Percentiles rank a stretch among this genome's conserved stretches.
These are phyloP conservation scores for Ilyonectria robusta DNA, from an alignment of 2,329 filamentous ascomycete species.

Conservation along the genomic window DNA sequence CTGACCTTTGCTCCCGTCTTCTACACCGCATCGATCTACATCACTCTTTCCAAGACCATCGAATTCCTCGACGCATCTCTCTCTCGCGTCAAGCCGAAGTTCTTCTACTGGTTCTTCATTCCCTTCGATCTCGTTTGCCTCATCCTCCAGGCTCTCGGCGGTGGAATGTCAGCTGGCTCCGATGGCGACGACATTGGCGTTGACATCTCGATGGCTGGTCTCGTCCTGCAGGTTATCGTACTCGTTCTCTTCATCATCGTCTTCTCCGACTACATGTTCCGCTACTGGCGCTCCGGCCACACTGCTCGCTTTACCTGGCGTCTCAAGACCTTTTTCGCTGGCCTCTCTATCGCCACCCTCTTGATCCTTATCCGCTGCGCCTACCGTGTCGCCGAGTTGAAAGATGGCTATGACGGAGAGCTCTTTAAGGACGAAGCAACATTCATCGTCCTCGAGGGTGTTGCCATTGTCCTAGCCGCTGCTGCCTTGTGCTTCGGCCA, in stretches of 20 bases:
- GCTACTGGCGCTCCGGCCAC: slow-evolving; percentile 53
- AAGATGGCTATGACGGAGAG: slow-evolving; percentile 71
- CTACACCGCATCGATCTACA: slow-evolving; percentile 75
- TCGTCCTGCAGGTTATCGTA: slow-evolving; percentile 71
- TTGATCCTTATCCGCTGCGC: slow-evolving; percentile 74
- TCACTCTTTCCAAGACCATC: slow-evolving; percentile 67
- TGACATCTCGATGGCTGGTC: slow-evolving; percentile 63
- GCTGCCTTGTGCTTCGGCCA: slow-evolving; percentile 57
- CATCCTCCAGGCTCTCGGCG: slow-evolving; percentile 69
- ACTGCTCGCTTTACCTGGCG: slow-evolving; percentile 46
- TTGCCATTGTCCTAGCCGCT: slow-evolving; percentile 55
- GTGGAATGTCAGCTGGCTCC: slow-evolving; percentile 63
- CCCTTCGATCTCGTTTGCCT: slow-evolving; percentile 71
- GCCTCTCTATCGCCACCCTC: slow-evolving; percentile 67
- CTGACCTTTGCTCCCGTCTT: slow-evolving; percentile 65
- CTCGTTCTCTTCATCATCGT: slow-evolving; percentile 65
- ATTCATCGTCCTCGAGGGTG: slow-evolving; percentile 69
- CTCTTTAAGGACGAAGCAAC: slow-evolving; percentile 67
- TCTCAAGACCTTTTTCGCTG: slow-evolving; percentile 62
- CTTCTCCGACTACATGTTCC: slow-evolving; percentile 65
- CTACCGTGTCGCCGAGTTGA: slow-evolving; percentile 76
- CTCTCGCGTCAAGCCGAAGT: slow-evolving; percentile 59
- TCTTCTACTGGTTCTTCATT: slow-evolving; percentile 65
- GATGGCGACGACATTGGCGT: slow-evolving; percentile 56
- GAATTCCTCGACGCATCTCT: slow-evolving; percentile 56